Evolutionary conservation across 208 protist species (phyloP).

Genomic region (Trypanosoma theileri): DNA sequence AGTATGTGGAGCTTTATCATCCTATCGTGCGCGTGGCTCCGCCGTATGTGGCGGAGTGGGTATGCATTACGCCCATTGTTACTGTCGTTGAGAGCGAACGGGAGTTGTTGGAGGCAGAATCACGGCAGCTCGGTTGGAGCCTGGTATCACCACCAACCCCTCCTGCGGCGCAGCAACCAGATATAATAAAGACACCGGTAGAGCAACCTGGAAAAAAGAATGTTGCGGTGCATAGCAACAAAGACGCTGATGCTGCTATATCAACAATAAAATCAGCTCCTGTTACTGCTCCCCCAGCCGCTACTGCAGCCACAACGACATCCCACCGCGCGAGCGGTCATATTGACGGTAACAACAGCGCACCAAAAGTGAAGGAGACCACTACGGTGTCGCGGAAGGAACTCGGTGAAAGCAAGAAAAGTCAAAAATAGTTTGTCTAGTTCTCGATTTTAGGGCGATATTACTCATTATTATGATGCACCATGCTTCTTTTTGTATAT

Average conservation of each 20-base stretch:
- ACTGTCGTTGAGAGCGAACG: conserved; percentile 57
- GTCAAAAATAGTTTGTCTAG: neutral
- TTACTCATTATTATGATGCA: neutral
- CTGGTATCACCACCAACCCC: conserved; percentile 53
- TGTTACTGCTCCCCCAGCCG: neutral
- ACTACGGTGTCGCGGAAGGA: conserved; percentile 7
- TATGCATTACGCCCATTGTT: conserved; percentile 43
- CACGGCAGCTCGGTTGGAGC: conserved; percentile 55
- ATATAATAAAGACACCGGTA: no score
- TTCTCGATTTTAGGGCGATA: neutral
- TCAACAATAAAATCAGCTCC: conserved; percentile 28
- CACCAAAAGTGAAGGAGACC: neutral
- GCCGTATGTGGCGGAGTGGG: conserved; percentile 69
- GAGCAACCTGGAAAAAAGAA: no score
- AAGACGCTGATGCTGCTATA: neutral
- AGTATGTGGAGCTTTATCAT: conserved; percentile 97
- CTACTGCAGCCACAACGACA: neutral
- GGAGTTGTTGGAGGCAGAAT: conserved; percentile 63
- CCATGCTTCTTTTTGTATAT: no score
- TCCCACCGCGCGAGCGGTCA: conserved; percentile 15
- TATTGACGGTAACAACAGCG: neutral
- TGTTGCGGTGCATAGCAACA: no score
- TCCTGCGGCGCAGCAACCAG: no score
- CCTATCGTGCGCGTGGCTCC: conserved; percentile 66
- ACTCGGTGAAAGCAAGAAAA: conserved; percentile 5